These are phyloP conservation scores for Ochromonadaceae sp. DNA, from an alignment of 352 stramenopile genomes.

Conservation along the genomic window DNA sequence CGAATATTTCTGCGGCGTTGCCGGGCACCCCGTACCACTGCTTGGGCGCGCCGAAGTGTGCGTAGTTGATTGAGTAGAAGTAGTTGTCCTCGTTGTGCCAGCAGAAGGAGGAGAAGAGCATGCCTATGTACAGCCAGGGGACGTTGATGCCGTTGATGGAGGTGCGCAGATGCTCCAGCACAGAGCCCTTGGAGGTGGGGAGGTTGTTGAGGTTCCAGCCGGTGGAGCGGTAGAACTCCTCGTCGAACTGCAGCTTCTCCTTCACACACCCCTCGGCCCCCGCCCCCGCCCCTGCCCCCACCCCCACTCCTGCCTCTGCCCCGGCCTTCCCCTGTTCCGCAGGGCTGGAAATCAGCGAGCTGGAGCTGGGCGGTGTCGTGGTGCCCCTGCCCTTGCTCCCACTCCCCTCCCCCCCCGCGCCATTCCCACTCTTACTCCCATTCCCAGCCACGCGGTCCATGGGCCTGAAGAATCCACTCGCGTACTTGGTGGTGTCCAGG, in stretches of 20 bases:
- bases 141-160: slow-evolving; percentile 97
- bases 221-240: too few species aligned
- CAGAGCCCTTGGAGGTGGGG: slow-evolving; percentile 69
- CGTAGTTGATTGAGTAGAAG: slow-evolving; percentile 98
- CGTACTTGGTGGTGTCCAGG: slow-evolving; percentile 50
- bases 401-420: too few species aligned
- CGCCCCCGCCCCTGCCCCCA: too few species aligned
- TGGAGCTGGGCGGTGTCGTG: too few species aligned
- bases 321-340: too few species aligned
- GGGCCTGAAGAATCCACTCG: slow-evolving; percentile 61
- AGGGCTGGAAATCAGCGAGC: too few species aligned
- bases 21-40: slow-evolving; percentile 88
- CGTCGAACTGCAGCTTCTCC: too few species aligned
- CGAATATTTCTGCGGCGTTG: slow-evolving; percentile 65
- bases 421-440: too few species aligned
- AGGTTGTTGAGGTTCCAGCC: slow-evolving; percentile 98
- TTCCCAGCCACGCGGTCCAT: too few species aligned
- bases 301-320: too few species aligned
- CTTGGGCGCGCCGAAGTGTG: slow-evolving; percentile 89
- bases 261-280: too few species aligned
- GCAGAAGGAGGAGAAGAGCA: slow-evolving; percentile 96
- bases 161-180: slow-evolving; percentile 86
- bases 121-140: slow-evolving; percentile 98
- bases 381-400: too few species aligned
- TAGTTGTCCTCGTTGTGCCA: slow-evolving; percentile 99